Evolutionary conservation across 495 filamentous ascomycete genomes (phyloP), one percentile per base, ranked within the genome.

Genomic region (Aspergillus saccharolyticus): DNA sequence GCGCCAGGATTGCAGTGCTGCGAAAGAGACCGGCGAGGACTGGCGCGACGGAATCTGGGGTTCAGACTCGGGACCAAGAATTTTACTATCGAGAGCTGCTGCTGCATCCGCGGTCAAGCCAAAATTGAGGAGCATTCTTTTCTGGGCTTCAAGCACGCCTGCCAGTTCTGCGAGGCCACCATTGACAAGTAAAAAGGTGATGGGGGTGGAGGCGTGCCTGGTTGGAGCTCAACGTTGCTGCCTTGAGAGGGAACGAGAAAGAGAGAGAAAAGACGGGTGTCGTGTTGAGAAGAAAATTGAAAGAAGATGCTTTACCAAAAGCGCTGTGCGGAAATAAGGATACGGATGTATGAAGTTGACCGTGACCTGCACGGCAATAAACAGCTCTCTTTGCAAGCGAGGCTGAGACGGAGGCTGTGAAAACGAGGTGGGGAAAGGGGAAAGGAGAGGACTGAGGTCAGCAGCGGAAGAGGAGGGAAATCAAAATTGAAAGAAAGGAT

Each of bases 81-180:
- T 78, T 64, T 86, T 83, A 69, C 79, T 78, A 53, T 79, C 74
- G 63, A 86, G 84, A 42, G 78, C 76, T 63, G 78, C 79, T 61
- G 78, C 79, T 53, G 76, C 79, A 65, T 80, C 73, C 62, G 79
- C 79, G 64, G 79, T 74, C 55, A 82, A 69, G 57, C 76, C 75
- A 63, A 81, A 72, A 64, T 74, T 77, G 55, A 77, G 66, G 53
- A 76, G 63, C 75, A 77, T 78, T 67, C 59, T 71, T 54, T 62
- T 42, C 44, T 48, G 43, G 56, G 51, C 55, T 45, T 52, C 52
- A 48, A 53, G 43, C 18, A 53, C 22, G 47, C 52, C 51, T 52
- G 54, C 42, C 39, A 15, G 33, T 51, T 42, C 42, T 55, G 33
- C 58, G 53, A 57, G 33, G 21, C 39, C 42, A 59, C 20, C 64